Evolutionary conservation across 257 asterid genomes (phyloP), one percentile per base, ranked within the genome.

Genomic region (Fraxinus cuspidata): DNA sequence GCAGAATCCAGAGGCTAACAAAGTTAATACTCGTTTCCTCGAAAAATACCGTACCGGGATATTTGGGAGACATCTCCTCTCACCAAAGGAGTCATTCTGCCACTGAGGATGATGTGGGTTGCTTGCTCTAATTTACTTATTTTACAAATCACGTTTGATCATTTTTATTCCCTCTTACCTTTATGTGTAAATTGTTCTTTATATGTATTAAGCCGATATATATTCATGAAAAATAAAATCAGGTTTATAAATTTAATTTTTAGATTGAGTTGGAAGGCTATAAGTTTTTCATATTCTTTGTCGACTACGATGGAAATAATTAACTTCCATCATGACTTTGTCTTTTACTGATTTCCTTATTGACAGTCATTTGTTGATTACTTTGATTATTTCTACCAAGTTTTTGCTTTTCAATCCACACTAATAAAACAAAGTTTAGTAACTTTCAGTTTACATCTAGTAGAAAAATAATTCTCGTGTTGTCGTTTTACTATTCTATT

Each of bases 1-100:
- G 99, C 90, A 91, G 99, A 81, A 96, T 96, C 84, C 99, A 96
- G 85, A 89, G 98, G 89, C 92, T 96, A 74, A 93, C 99, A 42
- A 96, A 96, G 84, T 89, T 96, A 79, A 96, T 96, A 78, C 98
- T 96, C 19, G 99, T 96, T 82, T 96, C 99, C 70, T 94, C 99
- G 31, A 96, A 96, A 86, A 91, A 88, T 81, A 82, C 92, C 34
- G 84, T 90, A 74, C 97, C 97, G n/a, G 96, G 87, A 67, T 82
- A 81, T 80, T 70, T 86, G 84, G 89, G 87, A 38, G 96, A 91
- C 77, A 77, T 80, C 75, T 79, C 96, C 71, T 81, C 85, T 74
- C 96, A 85, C 74, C 92, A 88, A 72, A 81, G 88, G 83, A 90
- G 89, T 71, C 88, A 60, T 82, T 88, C 96, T 75, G 86, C 88